Evolutionary conservation across 306 rosid genomes (phyloP).

Genomic region (Trifolium pratense): DNA sequence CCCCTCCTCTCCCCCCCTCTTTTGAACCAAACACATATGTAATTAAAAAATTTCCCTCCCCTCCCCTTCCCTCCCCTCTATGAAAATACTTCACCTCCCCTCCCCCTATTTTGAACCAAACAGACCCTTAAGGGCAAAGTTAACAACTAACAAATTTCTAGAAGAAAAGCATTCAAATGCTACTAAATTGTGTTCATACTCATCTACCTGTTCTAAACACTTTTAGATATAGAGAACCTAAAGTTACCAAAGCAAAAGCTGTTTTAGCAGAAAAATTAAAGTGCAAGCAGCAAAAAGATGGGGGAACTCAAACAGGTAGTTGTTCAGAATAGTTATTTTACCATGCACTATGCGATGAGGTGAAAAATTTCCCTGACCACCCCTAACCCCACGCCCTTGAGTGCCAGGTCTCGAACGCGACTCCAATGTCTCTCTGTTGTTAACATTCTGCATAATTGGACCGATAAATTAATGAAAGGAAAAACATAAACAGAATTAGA

Average conservation of each 20-base stretch:
- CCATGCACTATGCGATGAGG: constrained; percentile 69
- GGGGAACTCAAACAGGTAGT: constrained; percentile 16
- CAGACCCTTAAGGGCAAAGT: no score
- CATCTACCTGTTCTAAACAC: constrained; percentile 32
- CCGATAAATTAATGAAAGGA: constrained; percentile 24
- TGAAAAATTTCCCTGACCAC: constrained; percentile 67
- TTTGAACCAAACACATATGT: no score
- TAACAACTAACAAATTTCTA: no score
- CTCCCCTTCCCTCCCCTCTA: no score
- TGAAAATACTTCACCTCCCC: no score
- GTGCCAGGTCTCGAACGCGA: constrained; percentile 69
- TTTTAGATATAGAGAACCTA: not conserved
- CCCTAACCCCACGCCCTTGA: constrained; percentile 84
- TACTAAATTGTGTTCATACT: constrained; percentile 19
- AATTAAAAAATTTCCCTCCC: no score
- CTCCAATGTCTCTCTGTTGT: constrained; percentile 74
- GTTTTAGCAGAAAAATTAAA: constrained; percentile 13
- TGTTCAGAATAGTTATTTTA: constrained; percentile 45
- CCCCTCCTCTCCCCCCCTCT: no score
- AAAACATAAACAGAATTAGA: constrained; percentile 37
- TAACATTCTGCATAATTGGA: constrained; percentile 70
- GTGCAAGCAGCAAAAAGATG: not conserved
- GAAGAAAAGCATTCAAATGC: not conserved
- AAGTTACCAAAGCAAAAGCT: constrained; percentile 15
- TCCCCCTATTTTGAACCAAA: no score